Evolutionary conservation across 441 rosid species (phyloP).

Genomic region (Syzygium malaccense): DNA sequence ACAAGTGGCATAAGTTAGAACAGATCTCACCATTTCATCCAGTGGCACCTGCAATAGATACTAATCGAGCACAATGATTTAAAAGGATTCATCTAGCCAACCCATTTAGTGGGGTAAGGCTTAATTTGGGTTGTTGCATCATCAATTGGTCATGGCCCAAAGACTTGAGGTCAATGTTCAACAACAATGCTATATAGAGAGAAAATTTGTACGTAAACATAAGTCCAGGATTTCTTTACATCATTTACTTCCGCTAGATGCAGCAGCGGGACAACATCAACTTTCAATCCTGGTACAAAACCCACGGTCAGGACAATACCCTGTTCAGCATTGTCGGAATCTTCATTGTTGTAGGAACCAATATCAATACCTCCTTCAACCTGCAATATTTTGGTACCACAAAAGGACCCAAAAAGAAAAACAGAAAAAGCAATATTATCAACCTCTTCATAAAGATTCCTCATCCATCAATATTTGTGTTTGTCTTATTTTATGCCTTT

Average conservation of each 20-base stretch:
- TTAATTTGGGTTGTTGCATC: background rate
- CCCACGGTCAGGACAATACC: slow-evolving; percentile 48
- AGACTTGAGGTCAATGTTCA: background rate
- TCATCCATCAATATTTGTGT: background rate
- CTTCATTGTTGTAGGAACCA: background rate
- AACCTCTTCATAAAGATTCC: background rate
- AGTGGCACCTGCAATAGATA: background rate
- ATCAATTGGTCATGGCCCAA: background rate
- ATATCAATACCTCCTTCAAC: slow-evolving; percentile 20
- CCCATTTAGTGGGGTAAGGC: background rate
- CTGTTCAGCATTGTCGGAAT: background rate
- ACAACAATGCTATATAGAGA: background rate
- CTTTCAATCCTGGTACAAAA: slow-evolving; percentile 45
- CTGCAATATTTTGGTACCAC: slow-evolving; percentile 7
- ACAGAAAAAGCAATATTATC: background rate
- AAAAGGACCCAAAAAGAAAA: background rate
- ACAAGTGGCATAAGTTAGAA: background rate
- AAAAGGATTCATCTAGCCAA: background rate
- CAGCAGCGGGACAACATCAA: slow-evolving; percentile 26
- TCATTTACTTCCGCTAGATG: slow-evolving; percentile 17
- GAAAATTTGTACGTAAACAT: background rate
- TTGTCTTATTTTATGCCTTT: background rate
- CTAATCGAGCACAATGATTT: background rate
- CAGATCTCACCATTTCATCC: background rate
- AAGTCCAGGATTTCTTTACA: background rate